Conservation (phyloP, 257 asterid species). For the Capsicum rhomboideum region DNA sequence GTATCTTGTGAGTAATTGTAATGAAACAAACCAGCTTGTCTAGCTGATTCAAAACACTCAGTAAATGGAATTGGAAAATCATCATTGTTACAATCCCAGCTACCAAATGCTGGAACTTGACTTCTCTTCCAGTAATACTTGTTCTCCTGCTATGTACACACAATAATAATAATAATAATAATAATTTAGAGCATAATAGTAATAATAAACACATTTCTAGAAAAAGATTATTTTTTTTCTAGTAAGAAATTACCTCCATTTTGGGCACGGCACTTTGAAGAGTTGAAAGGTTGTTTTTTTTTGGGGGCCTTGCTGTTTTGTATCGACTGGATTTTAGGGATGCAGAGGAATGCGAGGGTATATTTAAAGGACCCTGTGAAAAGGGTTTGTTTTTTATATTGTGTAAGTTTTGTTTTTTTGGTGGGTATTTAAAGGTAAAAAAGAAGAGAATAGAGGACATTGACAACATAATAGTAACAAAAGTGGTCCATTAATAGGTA, state of each 20-base stretch:
- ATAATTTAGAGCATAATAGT: neutral
- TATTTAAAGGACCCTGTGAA: neutral
- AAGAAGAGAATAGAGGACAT: neutral
- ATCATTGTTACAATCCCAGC: constrained; percentile 22
- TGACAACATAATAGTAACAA: neutral
- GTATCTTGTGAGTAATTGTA: constrained; percentile 8
- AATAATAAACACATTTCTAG: neutral
- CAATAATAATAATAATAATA: no score
- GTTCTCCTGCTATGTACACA: constrained; percentile 5
- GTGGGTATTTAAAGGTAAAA: neutral
- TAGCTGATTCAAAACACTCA: constrained; percentile 13
- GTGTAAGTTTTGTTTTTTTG: neutral
- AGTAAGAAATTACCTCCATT: no score
- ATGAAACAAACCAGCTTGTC: neutral
- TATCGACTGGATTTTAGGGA: neutral
- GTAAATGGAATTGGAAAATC: constrained; percentile 2
- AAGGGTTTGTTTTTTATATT: neutral
- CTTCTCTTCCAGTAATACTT: constrained; percentile 10
- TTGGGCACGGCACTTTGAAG: no score
- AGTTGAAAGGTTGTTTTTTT: neutral
- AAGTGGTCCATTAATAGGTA: neutral
- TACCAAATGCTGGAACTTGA: constrained; percentile 77
- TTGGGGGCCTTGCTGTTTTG: neutral
- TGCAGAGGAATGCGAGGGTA: neutral
- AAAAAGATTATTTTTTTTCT: neutral